Base-by-base conservation (phyloP, 2,329 filamentous ascomycete genomes). In the Cladorrhinum sp. region DNA sequence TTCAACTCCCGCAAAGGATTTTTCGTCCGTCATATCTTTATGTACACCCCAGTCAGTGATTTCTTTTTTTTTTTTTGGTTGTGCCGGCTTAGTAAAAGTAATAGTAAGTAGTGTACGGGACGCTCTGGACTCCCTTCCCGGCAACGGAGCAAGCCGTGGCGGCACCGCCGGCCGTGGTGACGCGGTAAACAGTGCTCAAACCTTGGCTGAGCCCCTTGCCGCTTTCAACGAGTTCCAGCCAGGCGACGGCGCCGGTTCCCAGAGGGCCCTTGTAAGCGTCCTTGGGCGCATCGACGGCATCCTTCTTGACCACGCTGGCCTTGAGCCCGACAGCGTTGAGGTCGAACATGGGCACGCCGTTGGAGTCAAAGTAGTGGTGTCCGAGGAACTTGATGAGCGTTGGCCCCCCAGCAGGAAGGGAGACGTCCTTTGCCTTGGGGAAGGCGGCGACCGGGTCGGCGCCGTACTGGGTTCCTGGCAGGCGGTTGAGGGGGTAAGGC, bases 341-440 rank as follows among this genome's bases (percentile, higher is more conserved):
- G 61, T 83, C 78, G 70, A 91, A 91, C 12, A 79, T 84, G 1
- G 89, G 88, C 0, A 76, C 73, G 63, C 79, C 74, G 50, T 69
- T 64, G 51, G 64, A 62, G 72, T 81, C 81, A 78, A 91, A 91
- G 80, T 79, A 89, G 78, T 92, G 89, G 67, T 85, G 80, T 27
- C 88, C 89, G 13, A 87, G 70, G 67, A 81, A 79, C 53, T 75
- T 73, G 5, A 82, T 18, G 10, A 45, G 7, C n/a, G n/a, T 22
- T 4, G 41, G 41, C 2, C 41, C 61, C 1, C 69, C 64, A 5
- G 68, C 32, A 5, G 57, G 36, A 76, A 48, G 56, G 9, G 68
- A 62, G 57, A 85, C 71, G 56, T 74, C 66, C 2, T 74, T 72
- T 25, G 75, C 70, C 22, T 73, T 64, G 49, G 74, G 73, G 65